phyloP scores from a whole-genome alignment of 139 green algal species.

The Coelastrella sp. region DNA sequence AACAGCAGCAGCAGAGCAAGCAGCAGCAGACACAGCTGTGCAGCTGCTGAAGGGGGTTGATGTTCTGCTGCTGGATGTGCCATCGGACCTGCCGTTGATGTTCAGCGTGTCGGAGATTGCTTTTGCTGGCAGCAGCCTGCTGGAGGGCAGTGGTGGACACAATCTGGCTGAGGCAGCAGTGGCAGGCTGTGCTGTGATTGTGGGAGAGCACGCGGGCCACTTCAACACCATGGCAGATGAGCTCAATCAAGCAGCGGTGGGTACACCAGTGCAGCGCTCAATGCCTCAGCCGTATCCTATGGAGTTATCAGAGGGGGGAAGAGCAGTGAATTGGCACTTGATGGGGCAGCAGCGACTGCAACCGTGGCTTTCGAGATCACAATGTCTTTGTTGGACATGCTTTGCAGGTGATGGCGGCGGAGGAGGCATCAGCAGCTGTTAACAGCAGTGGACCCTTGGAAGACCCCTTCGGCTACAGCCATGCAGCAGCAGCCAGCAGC shows the following conservation, averaged over 20 bases:
- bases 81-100: slow-evolving; percentile 53
- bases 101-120: slow-evolving; percentile 56
- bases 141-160: slow-evolving; percentile 53
- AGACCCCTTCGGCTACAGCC: slow-evolving; percentile 24
- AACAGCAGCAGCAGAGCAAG: slow-evolving; percentile 6
- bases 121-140: slow-evolving; percentile 58
- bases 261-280: neutral
- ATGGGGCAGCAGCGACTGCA: neutral
- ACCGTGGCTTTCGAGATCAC: neutral
- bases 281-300: neutral
- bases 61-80: slow-evolving; percentile 64
- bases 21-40: slow-evolving; percentile 1
- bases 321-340: neutral
- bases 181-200: slow-evolving; percentile 67
- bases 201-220: slow-evolving; percentile 61
- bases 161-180: slow-evolving; percentile 66
- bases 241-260: slow-evolving; percentile 63
- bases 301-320: neutral
- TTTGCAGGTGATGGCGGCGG: slow-evolving; percentile 37
- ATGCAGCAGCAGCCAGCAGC: neutral
- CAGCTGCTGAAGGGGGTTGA: slow-evolving; percentile 49
- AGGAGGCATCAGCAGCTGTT: slow-evolving; percentile 45
- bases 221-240: slow-evolving; percentile 64
- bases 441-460: slow-evolving; percentile 46
- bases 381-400: neutral